Evolutionary conservation across 1,139 yeast species (phyloP), one percentile per base, ranked within the genome.

Genomic region (Protomyces macrosporus): DNA sequence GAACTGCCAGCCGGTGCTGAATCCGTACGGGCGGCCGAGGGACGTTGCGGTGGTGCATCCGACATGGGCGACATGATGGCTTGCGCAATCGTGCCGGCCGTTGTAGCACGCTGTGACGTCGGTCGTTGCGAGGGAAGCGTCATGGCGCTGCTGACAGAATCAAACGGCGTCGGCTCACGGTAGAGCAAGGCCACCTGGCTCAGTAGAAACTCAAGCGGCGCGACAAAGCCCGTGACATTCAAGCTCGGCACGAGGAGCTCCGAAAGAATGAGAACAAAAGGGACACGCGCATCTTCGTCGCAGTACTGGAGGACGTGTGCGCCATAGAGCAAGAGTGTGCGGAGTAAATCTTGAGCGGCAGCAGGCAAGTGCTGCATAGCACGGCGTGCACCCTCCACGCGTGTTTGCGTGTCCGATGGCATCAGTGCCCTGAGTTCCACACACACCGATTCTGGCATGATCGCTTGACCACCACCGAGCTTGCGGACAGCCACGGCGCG

Each of bases 151-250:
- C 48, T 42, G 32, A 42, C 48, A 2, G 48, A 42, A 6, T 42
- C 48, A 42, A 42, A 42, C 30, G 9, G 10, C 12, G 30, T 3
- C 16, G 48, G 32, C 32, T 42, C 30, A 14, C 48, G 48, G 45
- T 51, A 58, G 36, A 50, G 45, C 36, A 14, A 12, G 30, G 51
- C 62, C 14, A 52, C 53, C 10, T 58, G 51, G 12, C 23, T 42
- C 40, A 58, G 52, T 9, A 58, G 52, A 6, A 37, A 14, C 32
- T 58, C 56, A 9, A 58, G 35, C 16, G 62, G 53, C 33, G 56
- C 36, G 10, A 58, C 37, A 34, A 58, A 58, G 37, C 52, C 30
- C 35, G 54, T 58, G 10, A 45, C 55, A 12, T 34, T 12, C 6
- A 33, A 12, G 5, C 45, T 7, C 10, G 56, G 30, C 9, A 58